phyloP scores from a whole-genome alignment of 1,139 yeast species.

The Schwanniomyces etchellsii region DNA sequence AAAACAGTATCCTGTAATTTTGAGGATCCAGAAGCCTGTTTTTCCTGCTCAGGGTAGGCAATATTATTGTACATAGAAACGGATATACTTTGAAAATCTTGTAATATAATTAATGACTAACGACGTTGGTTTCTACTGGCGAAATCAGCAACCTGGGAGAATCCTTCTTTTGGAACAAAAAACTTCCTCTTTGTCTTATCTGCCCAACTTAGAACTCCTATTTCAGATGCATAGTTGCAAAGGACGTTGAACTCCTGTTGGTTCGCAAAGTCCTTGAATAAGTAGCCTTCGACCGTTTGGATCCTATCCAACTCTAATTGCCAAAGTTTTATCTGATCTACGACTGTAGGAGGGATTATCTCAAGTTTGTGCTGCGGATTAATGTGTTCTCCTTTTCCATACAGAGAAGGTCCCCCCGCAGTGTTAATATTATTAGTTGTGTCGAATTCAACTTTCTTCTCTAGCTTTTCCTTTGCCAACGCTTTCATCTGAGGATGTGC shows the following conservation, averaged over 20 bases:
- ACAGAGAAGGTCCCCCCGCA: conserved; percentile 24
- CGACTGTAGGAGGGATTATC: conserved; percentile 88
- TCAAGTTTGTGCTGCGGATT: conserved; percentile 46
- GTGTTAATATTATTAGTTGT: conserved; percentile 53
- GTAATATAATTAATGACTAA: conserved; percentile 1
- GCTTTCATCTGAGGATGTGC: conserved; percentile 91
- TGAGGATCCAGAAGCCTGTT: conserved; percentile 32
- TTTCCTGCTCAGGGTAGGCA: conserved; percentile 41
- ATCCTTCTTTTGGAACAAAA: conserved; percentile 80
- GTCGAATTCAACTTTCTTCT: conserved; percentile 62
- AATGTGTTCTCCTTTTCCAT: conserved; percentile 12
- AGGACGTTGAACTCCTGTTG: conserved; percentile 73
- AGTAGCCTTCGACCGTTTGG: conserved; percentile 79
- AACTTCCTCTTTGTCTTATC: conserved; percentile 70
- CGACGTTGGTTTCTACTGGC: conserved; percentile 55
- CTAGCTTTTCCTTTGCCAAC: conserved; percentile 60
- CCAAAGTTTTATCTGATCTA: conserved; percentile 94
- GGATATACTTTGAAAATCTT: conserved; percentile 1
- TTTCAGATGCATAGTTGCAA: conserved; percentile 76
- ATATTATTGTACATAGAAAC: not conserved
- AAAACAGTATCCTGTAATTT: conserved; percentile 37
- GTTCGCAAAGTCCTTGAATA: conserved; percentile 79
- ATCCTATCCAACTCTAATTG: conserved; percentile 93
- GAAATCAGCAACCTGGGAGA: conserved; percentile 78
- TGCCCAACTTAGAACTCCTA: conserved; percentile 86